A percentile compares a stretch with the other conserved stretches of the same genome.
phyloP scores from a whole-genome alignment of 2,329 filamentous ascomycete species.

The Fusarium scirpi region DNA sequence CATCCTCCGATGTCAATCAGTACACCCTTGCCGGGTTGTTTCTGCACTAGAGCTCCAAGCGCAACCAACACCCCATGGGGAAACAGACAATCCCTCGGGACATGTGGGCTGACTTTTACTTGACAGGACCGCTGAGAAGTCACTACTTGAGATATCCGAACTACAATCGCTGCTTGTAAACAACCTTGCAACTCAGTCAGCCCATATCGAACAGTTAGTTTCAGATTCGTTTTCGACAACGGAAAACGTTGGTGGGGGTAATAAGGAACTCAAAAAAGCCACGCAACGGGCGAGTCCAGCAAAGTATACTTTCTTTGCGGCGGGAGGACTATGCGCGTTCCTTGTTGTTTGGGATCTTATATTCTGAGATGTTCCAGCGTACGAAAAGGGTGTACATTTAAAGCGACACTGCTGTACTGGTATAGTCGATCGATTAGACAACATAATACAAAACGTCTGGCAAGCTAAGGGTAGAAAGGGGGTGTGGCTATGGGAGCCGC shows the following conservation, averaged over 20 bases:
- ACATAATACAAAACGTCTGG: background rate
- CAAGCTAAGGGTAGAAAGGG: background rate
- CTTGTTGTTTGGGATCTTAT: slow-evolving; percentile 83
- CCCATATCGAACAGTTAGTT: slow-evolving; percentile 89
- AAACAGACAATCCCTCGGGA: background rate
- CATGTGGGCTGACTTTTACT: slow-evolving; percentile 30
- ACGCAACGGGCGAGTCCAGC: slow-evolving; percentile 78
- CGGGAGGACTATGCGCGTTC: slow-evolving; percentile 78
- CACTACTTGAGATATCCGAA: slow-evolving; percentile 90
- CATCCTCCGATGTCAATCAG: slow-evolving; percentile 1
- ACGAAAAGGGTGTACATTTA: slow-evolving; percentile 7
- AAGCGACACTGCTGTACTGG: background rate
- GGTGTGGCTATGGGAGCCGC: slow-evolving; percentile 8
- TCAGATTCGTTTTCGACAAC: slow-evolving; percentile 83
- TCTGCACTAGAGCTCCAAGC: slow-evolving; percentile 12
- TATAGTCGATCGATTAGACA: background rate
- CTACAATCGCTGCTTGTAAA: slow-evolving; percentile 89
- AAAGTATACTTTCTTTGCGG: slow-evolving; percentile 83
- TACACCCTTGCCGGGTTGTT: slow-evolving; percentile 13
- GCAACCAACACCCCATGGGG: slow-evolving; percentile 15
- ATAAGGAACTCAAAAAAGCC: slow-evolving; percentile 90
- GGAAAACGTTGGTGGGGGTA: slow-evolving; percentile 89
- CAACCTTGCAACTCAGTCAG: slow-evolving; percentile 87
- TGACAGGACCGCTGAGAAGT: slow-evolving; percentile 84
- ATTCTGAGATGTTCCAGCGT: slow-evolving; percentile 49